These are phyloP conservation scores for Ceratocystis cubensis DNA, from an alignment of 2,329 filamentous ascomycete species.

Conservation along the genomic window DNA sequence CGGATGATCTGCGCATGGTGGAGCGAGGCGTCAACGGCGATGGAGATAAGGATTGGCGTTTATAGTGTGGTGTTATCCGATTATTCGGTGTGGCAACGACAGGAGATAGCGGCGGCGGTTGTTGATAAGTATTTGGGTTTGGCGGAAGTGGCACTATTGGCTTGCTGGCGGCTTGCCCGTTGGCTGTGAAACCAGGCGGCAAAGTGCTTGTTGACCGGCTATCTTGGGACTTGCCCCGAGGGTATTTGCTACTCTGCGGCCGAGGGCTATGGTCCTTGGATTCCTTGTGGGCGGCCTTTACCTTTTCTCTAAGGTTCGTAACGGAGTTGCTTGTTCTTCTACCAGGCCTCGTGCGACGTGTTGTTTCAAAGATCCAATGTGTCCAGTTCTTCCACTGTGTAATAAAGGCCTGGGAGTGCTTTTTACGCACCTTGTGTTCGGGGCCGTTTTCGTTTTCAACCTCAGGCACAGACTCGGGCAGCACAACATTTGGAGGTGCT, in stretches of 20 bases:
- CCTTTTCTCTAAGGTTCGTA: constrained; percentile 43
- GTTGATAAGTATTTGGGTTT: constrained; percentile 13
- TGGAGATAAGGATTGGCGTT: constrained; percentile 72
- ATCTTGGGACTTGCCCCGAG: constrained; percentile 19
- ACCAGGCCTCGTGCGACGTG: constrained; percentile 39
- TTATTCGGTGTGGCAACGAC: constrained; percentile 14
- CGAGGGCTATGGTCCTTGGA: constrained; percentile 42
- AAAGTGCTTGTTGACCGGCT: constrained; percentile 32
- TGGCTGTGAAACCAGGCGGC: constrained; percentile 41
- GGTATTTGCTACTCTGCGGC: constrained; percentile 45
- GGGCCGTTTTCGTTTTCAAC: constrained; percentile 23
- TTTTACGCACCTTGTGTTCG: constrained; percentile 40
- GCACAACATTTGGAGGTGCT: constrained; percentile 45
- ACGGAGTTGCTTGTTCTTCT: constrained; percentile 45
- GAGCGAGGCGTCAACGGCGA: constrained; percentile 79
- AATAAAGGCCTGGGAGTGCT: constrained; percentile 46
- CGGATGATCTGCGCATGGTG: constrained; percentile 69
- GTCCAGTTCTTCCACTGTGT: constrained; percentile 53
- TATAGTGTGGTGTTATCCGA: constrained; percentile 32
- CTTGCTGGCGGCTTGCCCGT: constrained; percentile 34
- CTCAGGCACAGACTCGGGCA: constrained; percentile 25
- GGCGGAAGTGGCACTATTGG: constrained; percentile 20
- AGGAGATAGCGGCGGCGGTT: constrained; percentile 15
- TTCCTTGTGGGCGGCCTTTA: constrained; percentile 26
- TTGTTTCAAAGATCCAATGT: constrained; percentile 50